phyloP scores from a whole-genome alignment of 108 stramenopile species.

The Cyclotella baltica region DNA sequence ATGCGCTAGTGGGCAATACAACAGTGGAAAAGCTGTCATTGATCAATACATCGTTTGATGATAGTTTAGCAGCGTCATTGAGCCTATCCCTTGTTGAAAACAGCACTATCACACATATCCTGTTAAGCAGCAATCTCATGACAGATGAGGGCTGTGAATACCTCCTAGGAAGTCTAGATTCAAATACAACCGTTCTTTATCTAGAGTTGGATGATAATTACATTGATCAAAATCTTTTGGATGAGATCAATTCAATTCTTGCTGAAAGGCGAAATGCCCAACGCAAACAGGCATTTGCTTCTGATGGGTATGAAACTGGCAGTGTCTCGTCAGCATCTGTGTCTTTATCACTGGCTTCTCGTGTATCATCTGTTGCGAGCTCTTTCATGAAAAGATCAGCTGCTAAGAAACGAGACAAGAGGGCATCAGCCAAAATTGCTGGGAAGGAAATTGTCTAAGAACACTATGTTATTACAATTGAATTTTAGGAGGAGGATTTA shows the following conservation, averaged over 20 bases:
- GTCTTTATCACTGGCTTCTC: neutral
- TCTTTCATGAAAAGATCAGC: neutral
- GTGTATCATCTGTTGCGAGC: slow-evolving; percentile 1
- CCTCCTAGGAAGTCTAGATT: slow-evolving; percentile 36
- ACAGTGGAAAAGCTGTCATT: slow-evolving; percentile 23
- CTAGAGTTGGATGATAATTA: slow-evolving; percentile 46
- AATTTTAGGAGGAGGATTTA: too few species aligned
- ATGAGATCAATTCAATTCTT: slow-evolving; percentile 36
- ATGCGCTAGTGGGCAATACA: slow-evolving; percentile 22
- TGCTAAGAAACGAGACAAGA: neutral
- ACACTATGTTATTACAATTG: neutral
- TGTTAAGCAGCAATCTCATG: slow-evolving; percentile 48
- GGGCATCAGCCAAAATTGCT: slow-evolving; percentile 10
- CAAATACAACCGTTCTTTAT: slow-evolving; percentile 29
- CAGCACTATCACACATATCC: slow-evolving; percentile 28
- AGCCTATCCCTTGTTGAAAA: slow-evolving; percentile 40
- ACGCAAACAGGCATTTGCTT: neutral
- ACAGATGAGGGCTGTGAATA: slow-evolving; percentile 45
- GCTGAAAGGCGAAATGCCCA: neutral
- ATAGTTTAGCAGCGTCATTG: slow-evolving; percentile 30
- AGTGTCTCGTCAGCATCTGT: slow-evolving; percentile 1
- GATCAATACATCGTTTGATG: slow-evolving; percentile 37
- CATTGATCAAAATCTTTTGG: slow-evolving; percentile 34
- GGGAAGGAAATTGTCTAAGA: slow-evolving; percentile 4
- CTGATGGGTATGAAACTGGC: neutral